Evolutionary conservation across 352 stramenopile species (phyloP), one percentile per base, ranked within the genome.

Genomic region (Globisporangium sylvaticum): DNA sequence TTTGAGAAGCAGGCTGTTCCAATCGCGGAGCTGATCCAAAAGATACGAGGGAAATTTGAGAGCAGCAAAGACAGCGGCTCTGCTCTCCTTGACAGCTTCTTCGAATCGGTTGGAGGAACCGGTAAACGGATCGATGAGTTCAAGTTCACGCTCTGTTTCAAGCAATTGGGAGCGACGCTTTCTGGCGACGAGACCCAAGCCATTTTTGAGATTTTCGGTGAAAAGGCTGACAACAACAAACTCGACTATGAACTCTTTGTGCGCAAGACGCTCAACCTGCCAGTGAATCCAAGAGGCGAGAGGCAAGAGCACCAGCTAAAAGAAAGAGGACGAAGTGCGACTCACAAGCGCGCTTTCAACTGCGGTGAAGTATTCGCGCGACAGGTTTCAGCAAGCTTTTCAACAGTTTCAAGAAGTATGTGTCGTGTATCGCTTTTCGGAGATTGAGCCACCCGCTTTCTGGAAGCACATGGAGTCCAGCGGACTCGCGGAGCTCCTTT

Each of bases 391-490:
- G 24, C 46, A 64, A 12, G 70, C 76, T 4, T 70, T 81, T 42
- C 54, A 64, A 5, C 58, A 77, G 3, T 77, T 90, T 20, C 68
- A 82, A 52, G 81, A 88, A 60, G 83, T 83, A 48, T 90, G 81
- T 31, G 73, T 87, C 4, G 65, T 86, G 20, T 74, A 83, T 25
- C 71, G 73, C 9, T 83, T 87, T 64, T 63, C 48, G 8, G 68
- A 77, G 10, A 71, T 87, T 31, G 31, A 65, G 0, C 59, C 70
- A 6, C 61, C 66, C 1, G 74, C 67, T 31, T 57, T 87, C 14
- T 87, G 80, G 76, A 79, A 78, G 53, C 63, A 84, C n/a, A 79
- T 88, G 67, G 70, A 87, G 12, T 59, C 67, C 15, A 78, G 75
- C 24, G 79, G 80, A 37, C 71, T 88, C 15, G 62, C 70, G 1